Evolutionary conservation across 495 filamentous ascomycete genomes (phyloP), one percentile per base, ranked within the genome.

Genomic region (Daldinia vernicosa): DNA sequence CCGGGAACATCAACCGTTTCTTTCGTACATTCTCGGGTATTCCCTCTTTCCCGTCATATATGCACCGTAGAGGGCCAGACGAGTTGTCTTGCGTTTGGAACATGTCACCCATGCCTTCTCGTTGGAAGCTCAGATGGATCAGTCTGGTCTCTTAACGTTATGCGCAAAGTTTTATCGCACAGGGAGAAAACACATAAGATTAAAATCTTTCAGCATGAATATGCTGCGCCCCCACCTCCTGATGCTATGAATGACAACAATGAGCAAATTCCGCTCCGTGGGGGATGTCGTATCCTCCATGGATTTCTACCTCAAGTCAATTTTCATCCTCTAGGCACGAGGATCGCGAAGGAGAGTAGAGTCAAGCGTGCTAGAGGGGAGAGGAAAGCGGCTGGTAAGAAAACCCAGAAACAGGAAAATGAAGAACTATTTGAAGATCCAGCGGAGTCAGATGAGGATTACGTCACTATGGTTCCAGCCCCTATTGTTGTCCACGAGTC

Each of bases 291-390:
- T 24, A 77, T 85, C 30, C 60, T 84, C 17, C 79, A 84, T 53
- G 81, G 82, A 1, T 84, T 80, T 51, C 53, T 76, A 6, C 79
- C 80, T 0, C 82, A 85, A 85, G 80, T 87, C 54, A 88, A 88
- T 67, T 89, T 87, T 59, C 91, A 93, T 76, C 88, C 88, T 66
- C 86, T 75, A 6, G 69, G 87, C 74, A 82, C 80, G 47, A 90
- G 89, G 22, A 85, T 90, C 76, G 83, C 85, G 28, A 92, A 90
- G 80, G 87, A 86, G 19, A 66, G 51, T 17, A 52, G 56, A 43
- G 27, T 63, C 7, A 73, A 73, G 35, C 65, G 66, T 22, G 61
- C 50, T 24, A 66, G 52, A 52, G 40, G n/a, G 72, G 83, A 89
- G 40, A 88, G 91, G 71, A 83, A 30, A 30, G 27, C 30, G 3